These are phyloP conservation scores for Penicillium flavigenum DNA, from an alignment of 495 filamentous ascomycete species.

Conservation along the genomic window DNA sequence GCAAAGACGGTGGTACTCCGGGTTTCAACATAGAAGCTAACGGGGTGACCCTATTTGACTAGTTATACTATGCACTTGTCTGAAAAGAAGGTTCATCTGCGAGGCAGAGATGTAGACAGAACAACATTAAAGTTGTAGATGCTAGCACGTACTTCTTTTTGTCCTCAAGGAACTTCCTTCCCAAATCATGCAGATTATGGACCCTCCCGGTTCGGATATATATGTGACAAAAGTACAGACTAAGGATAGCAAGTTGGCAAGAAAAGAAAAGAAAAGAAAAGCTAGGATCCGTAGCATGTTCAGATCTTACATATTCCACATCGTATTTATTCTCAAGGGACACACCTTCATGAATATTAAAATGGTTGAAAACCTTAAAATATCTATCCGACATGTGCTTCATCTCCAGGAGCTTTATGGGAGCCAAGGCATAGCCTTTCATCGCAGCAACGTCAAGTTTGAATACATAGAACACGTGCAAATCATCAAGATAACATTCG, in stretches of 20 bases:
- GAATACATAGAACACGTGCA: not conserved
- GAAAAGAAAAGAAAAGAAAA: not conserved
- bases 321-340: not conserved
- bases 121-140: not conserved
- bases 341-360: not conserved
- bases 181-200: not conserved
- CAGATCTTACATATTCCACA: not conserved
- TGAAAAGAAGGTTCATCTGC: not conserved
- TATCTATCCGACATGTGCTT: not conserved
- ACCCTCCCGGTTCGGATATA: not conserved
- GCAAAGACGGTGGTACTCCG: not conserved
- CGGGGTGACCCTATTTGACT: not conserved
- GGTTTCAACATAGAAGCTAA: not conserved
- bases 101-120: not conserved
- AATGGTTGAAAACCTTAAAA: not conserved
- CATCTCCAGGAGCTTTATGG: not conserved
- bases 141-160: not conserved
- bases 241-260: not conserved
- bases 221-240: not conserved
- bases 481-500: not conserved
- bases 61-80: not conserved
- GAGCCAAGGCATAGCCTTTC: not conserved
- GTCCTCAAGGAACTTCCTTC: not conserved
- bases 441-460: not conserved
- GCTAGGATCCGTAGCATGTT: not conserved